Conservation (phyloP, 768 basidiomycete genomes). For the Thelephora aurantiotincta region DNA sequence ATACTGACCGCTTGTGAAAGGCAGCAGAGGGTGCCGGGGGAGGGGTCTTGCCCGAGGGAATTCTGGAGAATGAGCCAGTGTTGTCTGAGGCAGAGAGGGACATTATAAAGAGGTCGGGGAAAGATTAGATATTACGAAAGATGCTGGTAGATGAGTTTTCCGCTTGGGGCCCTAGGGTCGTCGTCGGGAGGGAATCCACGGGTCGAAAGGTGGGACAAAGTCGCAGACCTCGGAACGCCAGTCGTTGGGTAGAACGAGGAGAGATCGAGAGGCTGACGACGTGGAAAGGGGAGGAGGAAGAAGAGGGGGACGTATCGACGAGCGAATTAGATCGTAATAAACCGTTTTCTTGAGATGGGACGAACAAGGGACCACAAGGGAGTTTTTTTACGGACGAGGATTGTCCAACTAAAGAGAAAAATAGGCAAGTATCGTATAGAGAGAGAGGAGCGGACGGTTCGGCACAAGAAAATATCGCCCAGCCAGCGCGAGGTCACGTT, state of each 20-base stretch:
- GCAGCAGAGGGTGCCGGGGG: conserved; percentile 85
- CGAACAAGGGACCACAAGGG: neutral
- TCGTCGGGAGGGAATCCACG: too few species aligned
- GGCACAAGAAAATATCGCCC: neutral
- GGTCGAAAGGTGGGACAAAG: too few species aligned
- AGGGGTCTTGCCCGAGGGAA: conserved; percentile 77
- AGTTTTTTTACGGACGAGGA: neutral
- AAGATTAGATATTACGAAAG: conserved; percentile 72
- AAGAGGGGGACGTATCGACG: neutral
- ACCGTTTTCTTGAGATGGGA: neutral
- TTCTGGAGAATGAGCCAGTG: conserved; percentile 69
- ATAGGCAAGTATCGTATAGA: neutral
- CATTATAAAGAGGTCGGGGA: conserved; percentile 67
- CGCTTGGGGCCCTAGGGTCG: neutral
- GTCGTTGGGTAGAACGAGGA: neutral
- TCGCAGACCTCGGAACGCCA: too few species aligned
- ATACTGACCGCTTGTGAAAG: conserved; percentile 64
- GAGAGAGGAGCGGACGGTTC: neutral
- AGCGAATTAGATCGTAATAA: neutral
- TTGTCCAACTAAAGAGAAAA: neutral
- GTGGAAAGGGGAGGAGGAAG: neutral
- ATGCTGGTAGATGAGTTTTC: conserved; percentile 11
- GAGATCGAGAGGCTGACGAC: neutral
- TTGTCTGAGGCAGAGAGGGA: conserved; percentile 81
- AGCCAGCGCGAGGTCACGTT: neutral